A percentile compares a stretch with the other conserved stretches of the same genome.
Conservation (phyloP, 495 filamentous ascomycete species). For the Penicillium maclennaniae region DNA sequence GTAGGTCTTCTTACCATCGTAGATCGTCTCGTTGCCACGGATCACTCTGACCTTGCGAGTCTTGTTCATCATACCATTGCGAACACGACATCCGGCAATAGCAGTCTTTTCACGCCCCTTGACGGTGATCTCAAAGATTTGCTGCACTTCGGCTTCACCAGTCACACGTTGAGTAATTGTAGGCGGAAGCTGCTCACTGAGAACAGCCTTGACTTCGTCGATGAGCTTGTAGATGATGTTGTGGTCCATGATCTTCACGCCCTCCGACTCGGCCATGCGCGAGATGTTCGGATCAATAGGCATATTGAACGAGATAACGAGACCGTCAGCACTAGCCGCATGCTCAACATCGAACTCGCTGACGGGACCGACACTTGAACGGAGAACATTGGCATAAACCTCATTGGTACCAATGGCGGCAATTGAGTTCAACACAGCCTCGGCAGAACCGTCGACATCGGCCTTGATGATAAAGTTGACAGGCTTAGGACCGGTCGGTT, state of each 20-base stretch:
- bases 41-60: slow-evolving; percentile 66
- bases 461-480: slow-evolving; percentile 85
- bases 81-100: slow-evolving; percentile 84
- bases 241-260: slow-evolving; percentile 76
- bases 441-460: slow-evolving; percentile 88
- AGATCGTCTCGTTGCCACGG: slow-evolving; percentile 65
- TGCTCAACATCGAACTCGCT: slow-evolving; percentile 88
- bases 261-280: slow-evolving; percentile 60
- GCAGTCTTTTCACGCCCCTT: slow-evolving; percentile 63
- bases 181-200: slow-evolving; percentile 67
- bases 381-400: slow-evolving; percentile 71
- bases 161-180: slow-evolving; percentile 61
- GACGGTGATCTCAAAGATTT: slow-evolving; percentile 78
- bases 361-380: slow-evolving; percentile 72
- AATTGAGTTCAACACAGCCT: slow-evolving; percentile 77
- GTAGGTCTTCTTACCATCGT: slow-evolving; percentile 63
- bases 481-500: slow-evolving; percentile 53
- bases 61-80: slow-evolving; percentile 68
- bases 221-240: slow-evolving; percentile 91
- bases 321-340: slow-evolving; percentile 62
- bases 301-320: slow-evolving; percentile 85
- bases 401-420: slow-evolving; percentile 76
- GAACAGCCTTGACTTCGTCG: slow-evolving; percentile 68
- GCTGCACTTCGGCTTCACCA: slow-evolving; percentile 83
- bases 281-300: slow-evolving; percentile 63